These are phyloP conservation scores for Pelargonium fulgidum DNA, from an alignment of 441 rosid species.

Conservation along the genomic window DNA sequence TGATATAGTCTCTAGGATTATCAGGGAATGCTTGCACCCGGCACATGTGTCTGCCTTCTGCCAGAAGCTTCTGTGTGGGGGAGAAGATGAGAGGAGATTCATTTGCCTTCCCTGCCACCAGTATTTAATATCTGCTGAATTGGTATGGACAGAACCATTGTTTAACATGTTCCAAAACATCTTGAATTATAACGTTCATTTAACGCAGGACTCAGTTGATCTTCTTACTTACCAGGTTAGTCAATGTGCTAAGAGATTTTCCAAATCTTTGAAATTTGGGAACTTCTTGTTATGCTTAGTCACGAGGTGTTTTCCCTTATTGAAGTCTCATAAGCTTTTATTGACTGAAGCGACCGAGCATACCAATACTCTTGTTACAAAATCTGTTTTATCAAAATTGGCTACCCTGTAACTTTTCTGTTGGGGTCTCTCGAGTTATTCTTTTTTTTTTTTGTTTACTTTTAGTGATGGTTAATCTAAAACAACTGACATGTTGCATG, in stretches of 20 bases:
- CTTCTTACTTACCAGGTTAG: slow-evolving; percentile 35
- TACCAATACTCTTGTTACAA: slow-evolving; percentile 60
- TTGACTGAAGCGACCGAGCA: slow-evolving; percentile 44
- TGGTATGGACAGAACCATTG: slow-evolving; percentile 71
- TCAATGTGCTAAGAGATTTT: slow-evolving; percentile 38
- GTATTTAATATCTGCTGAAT: slow-evolving; percentile 39
- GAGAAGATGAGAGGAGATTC: slow-evolving; percentile 35
- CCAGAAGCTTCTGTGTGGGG: slow-evolving; percentile 59
- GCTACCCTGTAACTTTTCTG: slow-evolving; percentile 35
- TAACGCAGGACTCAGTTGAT: slow-evolving; percentile 57
- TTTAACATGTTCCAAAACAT: slow-evolving; percentile 54
- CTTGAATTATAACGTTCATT: slow-evolving; percentile 42
- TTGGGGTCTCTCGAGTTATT: too few species aligned
- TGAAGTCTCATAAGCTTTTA: slow-evolving; percentile 40
- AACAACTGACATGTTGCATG: neutral
- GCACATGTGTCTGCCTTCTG: slow-evolving; percentile 65
- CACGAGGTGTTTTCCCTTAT: slow-evolving; percentile 38
- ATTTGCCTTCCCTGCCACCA: slow-evolving; percentile 50
- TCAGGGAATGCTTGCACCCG: slow-evolving; percentile 65
- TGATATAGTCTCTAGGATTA: slow-evolving; percentile 47
- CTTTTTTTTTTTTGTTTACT: neutral
- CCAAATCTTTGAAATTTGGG: slow-evolving; percentile 63
- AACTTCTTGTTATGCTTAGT: slow-evolving; percentile 52
- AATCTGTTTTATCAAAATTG: slow-evolving; percentile 54
- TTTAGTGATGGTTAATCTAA: neutral